Conservation (phyloP, 1,284 basidiomycete species). For the Tilletia caries region DNA sequence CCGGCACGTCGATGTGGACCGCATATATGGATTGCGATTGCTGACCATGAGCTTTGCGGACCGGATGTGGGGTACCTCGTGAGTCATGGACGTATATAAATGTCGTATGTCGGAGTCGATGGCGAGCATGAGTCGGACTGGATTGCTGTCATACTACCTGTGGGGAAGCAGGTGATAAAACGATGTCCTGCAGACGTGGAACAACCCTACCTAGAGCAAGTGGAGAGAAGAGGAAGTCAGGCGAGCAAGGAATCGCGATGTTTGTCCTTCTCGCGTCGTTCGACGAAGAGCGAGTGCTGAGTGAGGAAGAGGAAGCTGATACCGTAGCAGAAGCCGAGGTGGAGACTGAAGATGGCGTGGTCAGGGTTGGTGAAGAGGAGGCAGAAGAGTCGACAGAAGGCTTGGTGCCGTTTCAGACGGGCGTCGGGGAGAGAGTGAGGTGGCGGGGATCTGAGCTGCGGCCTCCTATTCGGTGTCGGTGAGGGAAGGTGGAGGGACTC, state of each 20-base stretch:
- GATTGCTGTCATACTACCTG: no score
- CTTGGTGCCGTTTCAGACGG: slow-evolving; percentile 25
- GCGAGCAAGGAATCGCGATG: not conserved
- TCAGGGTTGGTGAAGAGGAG: slow-evolving; percentile 41
- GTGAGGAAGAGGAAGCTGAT: slow-evolving; percentile 56
- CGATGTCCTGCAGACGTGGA: no score
- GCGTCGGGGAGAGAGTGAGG: slow-evolving; percentile 14
- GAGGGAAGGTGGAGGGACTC: not conserved
- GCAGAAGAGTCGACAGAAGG: slow-evolving; percentile 56
- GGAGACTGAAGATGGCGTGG: slow-evolving; percentile 55
- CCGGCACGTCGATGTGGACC: no score
- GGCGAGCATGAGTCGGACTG: no score
- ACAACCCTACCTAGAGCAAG: no score
- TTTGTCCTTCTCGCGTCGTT: slow-evolving; percentile 20
- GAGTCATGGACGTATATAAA: no score
- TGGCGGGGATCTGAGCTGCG: not conserved
- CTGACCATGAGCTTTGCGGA: no score
- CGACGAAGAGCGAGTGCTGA: slow-evolving; percentile 55
- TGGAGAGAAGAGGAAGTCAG: no score
- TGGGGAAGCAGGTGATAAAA: no score
- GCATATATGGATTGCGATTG: no score
- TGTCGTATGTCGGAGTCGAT: no score
- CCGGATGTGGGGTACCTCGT: no score
- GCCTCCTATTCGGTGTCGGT: not conserved
- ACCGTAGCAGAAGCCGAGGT: slow-evolving; percentile 58